phyloP scores from a whole-genome alignment of 176 grass and related monocot genomes.

The Hordeum marinum region DNA sequence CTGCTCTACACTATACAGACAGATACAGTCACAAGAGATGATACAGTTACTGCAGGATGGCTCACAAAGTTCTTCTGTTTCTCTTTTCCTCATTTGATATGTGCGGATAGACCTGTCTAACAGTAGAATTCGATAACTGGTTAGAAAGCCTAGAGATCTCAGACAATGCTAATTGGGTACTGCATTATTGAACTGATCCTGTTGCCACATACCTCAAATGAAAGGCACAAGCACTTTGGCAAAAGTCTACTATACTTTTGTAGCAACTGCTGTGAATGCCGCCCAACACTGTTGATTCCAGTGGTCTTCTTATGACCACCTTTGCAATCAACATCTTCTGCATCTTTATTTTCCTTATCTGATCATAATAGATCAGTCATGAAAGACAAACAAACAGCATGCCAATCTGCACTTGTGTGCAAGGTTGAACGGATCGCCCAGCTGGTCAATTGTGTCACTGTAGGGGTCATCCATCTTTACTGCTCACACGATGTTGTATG shows the following conservation, averaged over 20 bases:
- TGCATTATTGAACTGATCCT: slow-evolving; percentile 40
- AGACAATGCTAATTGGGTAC: slow-evolving; percentile 15
- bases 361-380: background rate
- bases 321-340: background rate
- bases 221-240: slow-evolving; percentile 15
- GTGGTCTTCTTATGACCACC: background rate
- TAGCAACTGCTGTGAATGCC: background rate
- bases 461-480: background rate
- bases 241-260: background rate
- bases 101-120: slow-evolving; percentile 7
- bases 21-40: background rate
- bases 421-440: background rate
- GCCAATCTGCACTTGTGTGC: background rate
- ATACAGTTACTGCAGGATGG: background rate
- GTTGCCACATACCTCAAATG: slow-evolving; percentile 9
- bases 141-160: slow-evolving; percentile 4
- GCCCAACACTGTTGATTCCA: background rate
- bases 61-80: slow-evolving; percentile 1
- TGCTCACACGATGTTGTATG: slow-evolving; percentile 10
- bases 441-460: slow-evolving; percentile 19
- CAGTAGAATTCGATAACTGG: background rate
- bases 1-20: background rate
- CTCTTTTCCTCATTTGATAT: slow-evolving; percentile 22
- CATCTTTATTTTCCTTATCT: background rate
- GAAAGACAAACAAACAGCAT: background rate